A percentile compares a stretch with the other conserved stretches of the same genome.
Conservation (phyloP, 179 eudicot species). For the Actinidia polygama region DNA sequence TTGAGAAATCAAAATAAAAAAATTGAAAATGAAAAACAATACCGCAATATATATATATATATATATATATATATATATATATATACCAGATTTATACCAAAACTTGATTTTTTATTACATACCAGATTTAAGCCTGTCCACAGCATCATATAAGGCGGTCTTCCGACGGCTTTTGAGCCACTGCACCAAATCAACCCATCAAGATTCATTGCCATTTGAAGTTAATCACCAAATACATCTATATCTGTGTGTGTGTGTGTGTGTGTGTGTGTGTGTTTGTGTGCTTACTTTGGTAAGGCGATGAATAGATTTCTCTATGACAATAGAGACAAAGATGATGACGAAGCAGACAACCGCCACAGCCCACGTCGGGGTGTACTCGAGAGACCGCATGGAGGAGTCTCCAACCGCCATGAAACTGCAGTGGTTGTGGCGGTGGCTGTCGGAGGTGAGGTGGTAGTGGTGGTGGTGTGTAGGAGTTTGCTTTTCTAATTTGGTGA, state of each 20-base stretch:
- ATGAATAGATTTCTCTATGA: constrained; percentile 32
- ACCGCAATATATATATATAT: too few relatives aligned
- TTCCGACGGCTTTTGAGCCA: constrained; percentile 25
- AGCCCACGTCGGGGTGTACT: constrained; percentile 44
- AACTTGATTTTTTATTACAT: background rate
- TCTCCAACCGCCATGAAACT: constrained; percentile 22
- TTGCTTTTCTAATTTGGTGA: background rate
- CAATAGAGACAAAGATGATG: constrained; percentile 30
- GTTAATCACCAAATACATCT: background rate
- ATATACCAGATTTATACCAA: background rate
- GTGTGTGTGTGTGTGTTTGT: background rate
- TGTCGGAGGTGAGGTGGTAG: background rate
- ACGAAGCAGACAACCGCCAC: constrained; percentile 28
- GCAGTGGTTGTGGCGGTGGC: background rate
- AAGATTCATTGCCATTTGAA: too few relatives aligned
- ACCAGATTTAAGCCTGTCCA: constrained; percentile 37
- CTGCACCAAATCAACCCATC: constrained; percentile 12
- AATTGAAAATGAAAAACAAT: too few relatives aligned
- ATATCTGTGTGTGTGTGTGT: background rate
- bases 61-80: too few relatives aligned
- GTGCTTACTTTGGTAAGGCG: constrained; percentile 28
- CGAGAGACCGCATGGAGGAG: constrained; percentile 4
- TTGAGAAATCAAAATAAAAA: too few relatives aligned
- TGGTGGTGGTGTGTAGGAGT: background rate
- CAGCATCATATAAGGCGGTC: constrained; percentile 26